phyloP scores from a whole-genome alignment of 1,284 basidiomycete genomes.

The Cerioporus squamosus region DNA sequence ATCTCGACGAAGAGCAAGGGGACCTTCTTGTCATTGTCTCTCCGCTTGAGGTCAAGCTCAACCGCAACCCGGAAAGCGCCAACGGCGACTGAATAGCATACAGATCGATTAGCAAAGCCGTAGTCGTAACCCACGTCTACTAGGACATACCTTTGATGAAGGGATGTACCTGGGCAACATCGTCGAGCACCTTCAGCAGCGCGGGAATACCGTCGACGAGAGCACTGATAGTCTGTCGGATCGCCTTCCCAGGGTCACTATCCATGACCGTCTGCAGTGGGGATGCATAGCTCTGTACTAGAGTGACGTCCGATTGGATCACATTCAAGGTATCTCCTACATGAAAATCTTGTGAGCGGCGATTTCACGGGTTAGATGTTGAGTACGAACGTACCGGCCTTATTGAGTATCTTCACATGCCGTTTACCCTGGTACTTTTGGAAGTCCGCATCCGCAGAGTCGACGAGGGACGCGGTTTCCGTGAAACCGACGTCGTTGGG shows the following conservation, averaged over 20 bases:
- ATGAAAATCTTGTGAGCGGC: no score
- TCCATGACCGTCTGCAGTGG: not conserved
- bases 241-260: not conserved
- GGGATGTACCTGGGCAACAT: conserved; percentile 32
- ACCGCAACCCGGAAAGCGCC: conserved; percentile 47
- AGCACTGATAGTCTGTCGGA: conserved; percentile 1
- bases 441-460: no score
- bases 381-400: no score
- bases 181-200: conserved; percentile 29
- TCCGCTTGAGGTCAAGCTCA: conserved; percentile 42
- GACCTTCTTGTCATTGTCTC: conserved; percentile 48
- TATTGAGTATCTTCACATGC: no score
- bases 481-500: not conserved
- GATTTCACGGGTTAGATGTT: no score
- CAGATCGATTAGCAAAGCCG: not conserved
- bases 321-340: not conserved
- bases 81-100: conserved; percentile 40
- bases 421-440: no score
- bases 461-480: no score
- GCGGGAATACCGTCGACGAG: conserved; percentile 29
- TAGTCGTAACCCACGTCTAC: not conserved
- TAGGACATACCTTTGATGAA: conserved; percentile 27
- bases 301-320: not conserved
- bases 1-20: conserved; percentile 45
- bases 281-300: not conserved